These are phyloP conservation scores for Atkinsonella texensis DNA, from an alignment of 2,329 filamentous ascomycete species.

Conservation along the genomic window DNA sequence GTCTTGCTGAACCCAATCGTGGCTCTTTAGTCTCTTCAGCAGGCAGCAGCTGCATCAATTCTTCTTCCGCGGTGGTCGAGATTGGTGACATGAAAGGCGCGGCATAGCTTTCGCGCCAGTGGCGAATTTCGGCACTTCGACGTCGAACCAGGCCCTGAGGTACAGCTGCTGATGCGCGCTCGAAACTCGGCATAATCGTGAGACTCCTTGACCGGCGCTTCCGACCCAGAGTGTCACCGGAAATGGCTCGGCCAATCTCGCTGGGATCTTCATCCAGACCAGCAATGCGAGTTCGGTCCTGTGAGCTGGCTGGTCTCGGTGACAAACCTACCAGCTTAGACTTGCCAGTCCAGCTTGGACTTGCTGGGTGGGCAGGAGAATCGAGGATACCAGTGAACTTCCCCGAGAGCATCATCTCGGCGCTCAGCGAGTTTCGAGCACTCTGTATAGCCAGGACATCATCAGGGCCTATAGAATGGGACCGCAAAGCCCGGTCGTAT, in stretches of 20 bases:
- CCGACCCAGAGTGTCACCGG: conserved; percentile 36
- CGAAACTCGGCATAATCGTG: conserved; percentile 37
- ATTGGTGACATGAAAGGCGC: conserved; percentile 38
- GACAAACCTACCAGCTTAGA: conserved; percentile 41
- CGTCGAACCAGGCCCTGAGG: conserved; percentile 27
- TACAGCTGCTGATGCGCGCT: conserved; percentile 6
- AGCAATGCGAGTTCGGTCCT: conserved; percentile 33
- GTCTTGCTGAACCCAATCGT: conserved; percentile 16
- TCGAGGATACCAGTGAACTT: conserved; percentile 1
- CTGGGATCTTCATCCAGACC: conserved; percentile 30
- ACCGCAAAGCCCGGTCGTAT: conserved; percentile 46
- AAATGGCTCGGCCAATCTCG: conserved; percentile 52
- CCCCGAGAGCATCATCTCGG: conserved; percentile 27
- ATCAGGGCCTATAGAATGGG: conserved; percentile 46
- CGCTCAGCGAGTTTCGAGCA: conserved; percentile 39
- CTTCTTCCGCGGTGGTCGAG: conserved; percentile 32
- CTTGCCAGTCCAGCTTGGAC: conserved; percentile 18
- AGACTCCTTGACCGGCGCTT: conserved; percentile 48
- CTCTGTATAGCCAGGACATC: conserved; percentile 42
- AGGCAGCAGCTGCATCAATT: conserved; percentile 19
- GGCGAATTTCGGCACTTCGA: conserved; percentile 51
- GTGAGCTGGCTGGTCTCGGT: conserved; percentile 48
- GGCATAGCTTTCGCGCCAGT: conserved; percentile 51
- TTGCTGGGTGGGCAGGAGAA: conserved; percentile 12
- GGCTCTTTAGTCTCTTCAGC: conserved; percentile 10